Conservation (phyloP, 2,329 filamentous ascomycete species). For the Lachnellula suecica region DNA sequence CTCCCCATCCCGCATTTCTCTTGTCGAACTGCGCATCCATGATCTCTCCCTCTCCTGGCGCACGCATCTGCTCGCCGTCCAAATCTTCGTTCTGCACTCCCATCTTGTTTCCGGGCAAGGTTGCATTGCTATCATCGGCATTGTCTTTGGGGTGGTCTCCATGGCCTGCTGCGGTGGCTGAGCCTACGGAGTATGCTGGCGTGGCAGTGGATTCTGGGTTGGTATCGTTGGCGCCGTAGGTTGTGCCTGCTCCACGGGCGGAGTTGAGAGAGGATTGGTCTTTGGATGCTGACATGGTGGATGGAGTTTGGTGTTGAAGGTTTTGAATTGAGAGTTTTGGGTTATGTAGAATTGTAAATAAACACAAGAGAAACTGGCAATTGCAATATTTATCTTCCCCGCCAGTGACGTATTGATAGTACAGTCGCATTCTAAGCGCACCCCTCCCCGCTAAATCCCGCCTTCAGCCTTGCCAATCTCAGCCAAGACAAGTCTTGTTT, state of each 20-base stretch:
- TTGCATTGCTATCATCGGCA: slow-evolving; percentile 29
- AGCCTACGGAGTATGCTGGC: slow-evolving; percentile 26
- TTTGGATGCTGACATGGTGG: slow-evolving; percentile 29
- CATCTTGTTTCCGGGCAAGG: slow-evolving; percentile 21
- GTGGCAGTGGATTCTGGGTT: slow-evolving; percentile 24
- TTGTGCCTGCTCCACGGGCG: slow-evolving; percentile 23
- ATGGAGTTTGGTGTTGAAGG: not conserved
- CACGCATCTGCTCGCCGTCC: slow-evolving; percentile 32
- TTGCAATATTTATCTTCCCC: not conserved
- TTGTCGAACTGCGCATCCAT: slow-evolving; percentile 33
- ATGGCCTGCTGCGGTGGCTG: slow-evolving; percentile 30
- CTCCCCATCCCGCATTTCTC: slow-evolving; percentile 33
- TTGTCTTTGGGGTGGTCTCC: slow-evolving; percentile 31
- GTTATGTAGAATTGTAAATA: not conserved
- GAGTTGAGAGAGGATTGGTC: slow-evolving; percentile 29
- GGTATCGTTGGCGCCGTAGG: slow-evolving; percentile 25
- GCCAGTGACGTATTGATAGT: slow-evolving; percentile 10
- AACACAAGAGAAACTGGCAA: not conserved
- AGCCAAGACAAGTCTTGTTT: not conserved
- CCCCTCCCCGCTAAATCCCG: slow-evolving; percentile 1
- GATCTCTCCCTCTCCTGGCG: slow-evolving; percentile 30
- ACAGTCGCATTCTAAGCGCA: not conserved
- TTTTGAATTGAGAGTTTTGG: not conserved
- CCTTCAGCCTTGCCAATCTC: not conserved
- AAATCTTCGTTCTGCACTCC: slow-evolving; percentile 33